Percentiles rank a stretch among this genome's conserved stretches.
These are phyloP conservation scores for Chondrostereum purpureum DNA, from an alignment of 1,284 basidiomycete genomes.

Conservation along the genomic window DNA sequence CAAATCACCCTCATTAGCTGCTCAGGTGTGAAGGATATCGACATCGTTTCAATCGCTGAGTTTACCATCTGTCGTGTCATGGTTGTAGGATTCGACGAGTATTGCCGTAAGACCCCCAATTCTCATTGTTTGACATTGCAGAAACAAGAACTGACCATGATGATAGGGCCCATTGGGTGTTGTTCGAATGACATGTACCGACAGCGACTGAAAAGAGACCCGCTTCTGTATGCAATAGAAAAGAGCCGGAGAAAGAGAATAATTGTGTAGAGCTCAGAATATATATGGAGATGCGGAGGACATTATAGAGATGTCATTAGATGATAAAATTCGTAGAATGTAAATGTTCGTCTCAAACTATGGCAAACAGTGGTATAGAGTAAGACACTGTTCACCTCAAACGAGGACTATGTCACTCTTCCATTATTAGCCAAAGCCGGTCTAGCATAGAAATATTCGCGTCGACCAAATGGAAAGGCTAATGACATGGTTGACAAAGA, in stretches of 20 bases:
- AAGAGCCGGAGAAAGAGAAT: not conserved
- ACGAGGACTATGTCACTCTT: constrained; percentile 44
- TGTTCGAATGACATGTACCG: constrained; percentile 52
- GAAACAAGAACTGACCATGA: too few species aligned
- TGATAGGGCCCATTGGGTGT: constrained; percentile 39
- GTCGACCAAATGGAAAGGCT: not conserved
- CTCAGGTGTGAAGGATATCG: constrained; percentile 46
- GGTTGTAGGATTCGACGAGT: constrained; percentile 37
- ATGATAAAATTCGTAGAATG: constrained; percentile 6
- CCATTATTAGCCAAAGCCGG: not conserved
- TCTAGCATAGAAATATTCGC: not conserved
- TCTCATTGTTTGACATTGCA: constrained; percentile 1
- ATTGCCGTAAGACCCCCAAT: constrained; percentile 43
- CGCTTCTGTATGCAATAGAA: constrained; percentile 11
- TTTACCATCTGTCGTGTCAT: constrained; percentile 46
- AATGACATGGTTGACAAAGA: not conserved
- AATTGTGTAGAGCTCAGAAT: not conserved
- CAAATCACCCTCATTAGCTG: constrained; percentile 56
- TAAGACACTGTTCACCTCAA: constrained; percentile 61
- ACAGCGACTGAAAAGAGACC: constrained; percentile 33
- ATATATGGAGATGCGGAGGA: constrained; percentile 2
- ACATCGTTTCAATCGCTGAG: constrained; percentile 45
- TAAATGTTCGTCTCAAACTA: constrained; percentile 60
- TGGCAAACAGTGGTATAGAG: constrained; percentile 51
- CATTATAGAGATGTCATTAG: constrained; percentile 4